A percentile compares a stretch with the other conserved stretches of the same genome.
These are phyloP conservation scores for Colletotrichum neosansevieriae DNA, from an alignment of 2,329 filamentous ascomycete species.

Conservation along the genomic window DNA sequence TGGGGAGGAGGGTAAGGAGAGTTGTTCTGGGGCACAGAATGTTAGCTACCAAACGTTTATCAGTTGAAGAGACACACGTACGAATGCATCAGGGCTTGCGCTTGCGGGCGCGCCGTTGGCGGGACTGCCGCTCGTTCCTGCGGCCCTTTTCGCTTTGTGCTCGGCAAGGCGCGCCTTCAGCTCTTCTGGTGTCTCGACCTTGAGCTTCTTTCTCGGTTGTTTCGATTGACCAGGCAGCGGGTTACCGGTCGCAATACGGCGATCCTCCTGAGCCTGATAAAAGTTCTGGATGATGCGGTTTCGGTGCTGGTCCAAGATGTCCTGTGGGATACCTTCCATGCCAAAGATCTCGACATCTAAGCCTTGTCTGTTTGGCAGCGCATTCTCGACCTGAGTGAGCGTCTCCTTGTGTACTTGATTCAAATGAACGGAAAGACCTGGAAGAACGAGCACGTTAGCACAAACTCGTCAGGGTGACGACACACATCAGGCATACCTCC, in stretches of 20 bases:
- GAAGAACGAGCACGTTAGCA: slow-evolving; percentile 35
- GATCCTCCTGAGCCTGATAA: slow-evolving; percentile 86
- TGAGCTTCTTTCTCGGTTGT: slow-evolving; percentile 76
- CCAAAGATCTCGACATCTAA: slow-evolving; percentile 97
- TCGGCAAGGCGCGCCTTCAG: slow-evolving; percentile 84
- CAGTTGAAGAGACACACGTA: slow-evolving; percentile 57
- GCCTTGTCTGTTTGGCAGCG: slow-evolving; percentile 84
- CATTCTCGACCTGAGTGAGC: slow-evolving; percentile 89
- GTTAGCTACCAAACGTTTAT: slow-evolving; percentile 41
- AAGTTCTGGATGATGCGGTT: slow-evolving; percentile 88
- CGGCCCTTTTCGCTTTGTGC: slow-evolving; percentile 76
- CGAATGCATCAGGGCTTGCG: slow-evolving; percentile 67
- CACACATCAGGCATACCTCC: slow-evolving; percentile 73
- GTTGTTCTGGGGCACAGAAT: slow-evolving; percentile 45
- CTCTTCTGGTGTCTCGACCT: slow-evolving; percentile 81
- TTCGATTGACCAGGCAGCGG: slow-evolving; percentile 77
- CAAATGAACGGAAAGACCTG: slow-evolving; percentile 95
- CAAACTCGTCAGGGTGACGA: not conserved
- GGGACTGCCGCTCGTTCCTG: slow-evolving; percentile 63
- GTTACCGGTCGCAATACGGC: slow-evolving; percentile 86
- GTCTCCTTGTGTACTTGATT: slow-evolving; percentile 98
- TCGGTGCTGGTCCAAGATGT: slow-evolving; percentile 84
- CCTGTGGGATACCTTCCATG: slow-evolving; percentile 95
- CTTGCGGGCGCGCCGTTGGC: slow-evolving; percentile 50
- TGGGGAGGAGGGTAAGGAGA: slow-evolving; percentile 55